Evolutionary conservation across 78 protist species (phyloP).

Genomic region (Dictyostelium purpureum): DNA sequence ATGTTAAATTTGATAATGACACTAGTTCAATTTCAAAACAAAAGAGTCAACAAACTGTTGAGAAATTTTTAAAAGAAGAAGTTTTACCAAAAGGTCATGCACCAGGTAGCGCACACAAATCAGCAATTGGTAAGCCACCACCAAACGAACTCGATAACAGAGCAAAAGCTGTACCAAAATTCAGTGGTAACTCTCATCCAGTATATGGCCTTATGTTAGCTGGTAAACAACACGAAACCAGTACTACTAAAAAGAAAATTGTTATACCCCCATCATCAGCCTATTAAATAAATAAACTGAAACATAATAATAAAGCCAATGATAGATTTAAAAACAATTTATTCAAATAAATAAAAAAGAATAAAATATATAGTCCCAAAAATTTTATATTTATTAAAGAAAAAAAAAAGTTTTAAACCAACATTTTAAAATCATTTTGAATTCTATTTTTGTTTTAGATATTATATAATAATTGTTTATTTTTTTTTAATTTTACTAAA

Average conservation of each 20-base stretch:
- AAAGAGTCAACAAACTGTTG: constrained; percentile 6
- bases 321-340: no score
- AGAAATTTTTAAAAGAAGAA: constrained; percentile 43
- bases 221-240: constrained; percentile 41
- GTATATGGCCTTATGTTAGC: constrained; percentile 50
- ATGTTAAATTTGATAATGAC: background rate
- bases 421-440: no score
- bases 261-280: constrained; percentile 69
- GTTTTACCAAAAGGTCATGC: constrained; percentile 56
- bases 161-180: constrained; percentile 19
- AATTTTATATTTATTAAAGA: no score
- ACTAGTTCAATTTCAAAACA: background rate
- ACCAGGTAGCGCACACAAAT: constrained; percentile 32
- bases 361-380: no score
- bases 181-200: constrained; percentile 45
- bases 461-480: no score
- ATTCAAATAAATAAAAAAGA: no score
- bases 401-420: no score
- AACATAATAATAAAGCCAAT: no score
- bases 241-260: constrained; percentile 63
- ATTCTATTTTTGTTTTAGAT: no score
- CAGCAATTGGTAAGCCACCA: constrained; percentile 41
- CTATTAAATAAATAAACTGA: constrained; percentile 29
- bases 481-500: no score
- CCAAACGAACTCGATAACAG: constrained; percentile 37